Evolutionary conservation across 2,329 filamentous ascomycete species (phyloP), one percentile per base, ranked within the genome.

Genomic region (Didymella keratinophila): DNA sequence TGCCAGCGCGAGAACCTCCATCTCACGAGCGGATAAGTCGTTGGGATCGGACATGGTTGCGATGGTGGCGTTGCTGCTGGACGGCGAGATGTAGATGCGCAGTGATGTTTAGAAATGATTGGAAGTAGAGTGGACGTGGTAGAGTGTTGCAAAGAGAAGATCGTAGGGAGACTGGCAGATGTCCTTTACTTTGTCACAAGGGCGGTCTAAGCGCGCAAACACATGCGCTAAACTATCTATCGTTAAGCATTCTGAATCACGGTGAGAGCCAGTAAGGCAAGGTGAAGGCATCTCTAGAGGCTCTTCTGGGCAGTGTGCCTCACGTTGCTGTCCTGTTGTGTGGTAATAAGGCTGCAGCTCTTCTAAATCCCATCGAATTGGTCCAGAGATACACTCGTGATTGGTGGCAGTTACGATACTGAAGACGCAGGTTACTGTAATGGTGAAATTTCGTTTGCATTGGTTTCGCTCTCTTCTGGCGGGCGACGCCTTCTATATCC

Each of bases 401-500:
- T 30, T 30, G 1, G 28, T 32, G 11, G 30, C 30, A 32, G 12
- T 32, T 5, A 12, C 12, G 12, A 32, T 30, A 32, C 30, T 16
- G 12, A 14, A 32, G 30, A 5, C 30, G 30, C 14, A 32, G 4
- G 14, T 16, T 12, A 12, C 30, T 11, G 18, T 23, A 11, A 4
- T 7, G 10, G 39, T 16, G 21, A 27, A 12, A 8, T 43, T 27
- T 27, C 8, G 6, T 14, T 43, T 25, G 23, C 16, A 30, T 30
- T 30, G 11, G 4, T 32, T 25, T 25, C 21, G 21, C 21, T n/a
- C 21, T 27, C 2, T 10, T n/a, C 5, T 3, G 41, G 18, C 28
- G 23, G 8, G 11, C 12, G 3, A 16, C 8, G 23, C 21, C 14
- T 21, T 52, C 41, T 79, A 95, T 73, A 97, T 92, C 78, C 95